These are phyloP conservation scores for Cerrena zonata DNA, from an alignment of 1,284 basidiomycete species.

Conservation along the genomic window DNA sequence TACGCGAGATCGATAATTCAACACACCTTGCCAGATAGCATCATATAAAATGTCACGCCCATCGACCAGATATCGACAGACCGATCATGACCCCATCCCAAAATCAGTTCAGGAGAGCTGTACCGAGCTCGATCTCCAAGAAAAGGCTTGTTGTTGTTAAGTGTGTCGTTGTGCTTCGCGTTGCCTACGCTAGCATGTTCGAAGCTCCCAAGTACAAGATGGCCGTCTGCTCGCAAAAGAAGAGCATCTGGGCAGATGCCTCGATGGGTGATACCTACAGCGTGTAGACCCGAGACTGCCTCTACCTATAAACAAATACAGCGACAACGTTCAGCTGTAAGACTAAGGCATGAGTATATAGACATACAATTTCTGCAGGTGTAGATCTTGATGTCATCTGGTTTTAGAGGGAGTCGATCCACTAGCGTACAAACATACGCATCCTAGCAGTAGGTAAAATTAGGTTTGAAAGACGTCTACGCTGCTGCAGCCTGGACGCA, in stretches of 20 bases:
- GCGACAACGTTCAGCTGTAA: neutral
- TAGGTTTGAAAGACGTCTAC: neutral
- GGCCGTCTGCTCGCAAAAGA: neutral
- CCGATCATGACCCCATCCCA: slow-evolving; percentile 66
- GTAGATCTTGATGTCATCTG: neutral
- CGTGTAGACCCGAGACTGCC: slow-evolving; percentile 2
- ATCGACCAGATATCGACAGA: slow-evolving; percentile 80
- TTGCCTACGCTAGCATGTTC: neutral
- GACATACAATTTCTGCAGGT: slow-evolving; percentile 2
- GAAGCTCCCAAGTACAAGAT: slow-evolving; percentile 4
- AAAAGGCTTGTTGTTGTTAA: neutral
- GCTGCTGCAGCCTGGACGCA: slow-evolving; percentile 1
- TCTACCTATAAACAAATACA: slow-evolving; percentile 1
- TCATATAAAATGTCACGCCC: slow-evolving; percentile 70
- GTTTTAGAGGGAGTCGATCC: neutral
- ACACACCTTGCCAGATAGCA: slow-evolving; percentile 54
- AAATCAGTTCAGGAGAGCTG: slow-evolving; percentile 57
- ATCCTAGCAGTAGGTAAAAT: neutral
- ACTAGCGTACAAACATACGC: neutral
- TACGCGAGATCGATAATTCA: neutral
- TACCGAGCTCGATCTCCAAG: neutral
- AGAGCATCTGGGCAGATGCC: slow-evolving; percentile 1
- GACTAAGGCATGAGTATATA: neutral
- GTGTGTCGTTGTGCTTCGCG: neutral
- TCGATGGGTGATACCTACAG: neutral